Base-by-base conservation (phyloP, 345 rosid genomes). In the Salix exigua region DNA sequence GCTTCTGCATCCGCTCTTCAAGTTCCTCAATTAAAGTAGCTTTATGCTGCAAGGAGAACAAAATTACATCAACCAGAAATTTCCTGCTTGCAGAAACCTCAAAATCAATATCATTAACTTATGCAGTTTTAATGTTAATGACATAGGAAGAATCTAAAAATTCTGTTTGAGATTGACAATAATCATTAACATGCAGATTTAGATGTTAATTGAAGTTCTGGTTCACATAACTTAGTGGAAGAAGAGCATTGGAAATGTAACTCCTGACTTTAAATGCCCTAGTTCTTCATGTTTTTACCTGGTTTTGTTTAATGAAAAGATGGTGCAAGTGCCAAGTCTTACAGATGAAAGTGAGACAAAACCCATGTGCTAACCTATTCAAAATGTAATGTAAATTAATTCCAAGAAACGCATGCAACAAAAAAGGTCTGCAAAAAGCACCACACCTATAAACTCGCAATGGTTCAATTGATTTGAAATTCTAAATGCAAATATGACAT, bases 1-100 rank as follows among this genome's bases (percentile, higher is more conserved):
- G 92, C 73, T 89, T 90, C 82, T 91, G 96, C 91, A 93, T 91
- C 66, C 87, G 93, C 68, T 86, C 95, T 78, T 96, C 99, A 63
- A 93, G 86, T 86, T 91, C 97, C 83, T 96, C 99, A 58, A 96
- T 91, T 65, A 82, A 87, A 67, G 96, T 89, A 73, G 97, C 98
- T 81, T 92, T 96, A 77, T 89, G 78, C 99, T 96, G 89, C 62
- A 71, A 83, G 74, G 31, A 17, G 40, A 40, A 70, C 48, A 55
- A 66, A 61, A 64, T 9, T 30, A 74, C 51, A 60, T 9, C 21
- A 38, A 72, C 51, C 30, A 31, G 25, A 42, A 78, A 37, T 63
- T 17, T 58, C 35, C 73, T 19, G 38, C 18, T 37, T 19, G 72
- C 18, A 68, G n/a, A 50, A 19, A 25, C 18, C 71, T 23, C 37